These are phyloP conservation scores for Fragaria nilgerrensis DNA, from an alignment of 306 rosid species.

Conservation along the genomic window DNA sequence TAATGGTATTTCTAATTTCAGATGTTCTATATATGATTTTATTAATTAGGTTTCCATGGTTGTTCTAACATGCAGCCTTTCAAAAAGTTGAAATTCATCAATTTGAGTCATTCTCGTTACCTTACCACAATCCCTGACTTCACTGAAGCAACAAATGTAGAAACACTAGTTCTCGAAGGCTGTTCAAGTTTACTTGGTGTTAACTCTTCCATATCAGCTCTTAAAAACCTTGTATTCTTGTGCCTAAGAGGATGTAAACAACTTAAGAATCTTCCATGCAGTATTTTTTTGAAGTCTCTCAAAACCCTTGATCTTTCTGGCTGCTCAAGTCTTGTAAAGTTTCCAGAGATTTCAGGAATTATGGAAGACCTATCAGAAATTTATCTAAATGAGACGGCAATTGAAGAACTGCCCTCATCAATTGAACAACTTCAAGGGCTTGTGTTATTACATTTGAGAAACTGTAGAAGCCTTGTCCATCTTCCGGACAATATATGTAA, in stretches of 20 bases:
- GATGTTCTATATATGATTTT: no score
- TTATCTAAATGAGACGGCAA: background rate
- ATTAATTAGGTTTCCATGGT: background rate
- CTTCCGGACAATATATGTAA: background rate
- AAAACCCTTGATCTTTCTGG: background rate
- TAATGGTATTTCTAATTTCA: no score
- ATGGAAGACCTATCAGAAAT: slow-evolving; percentile 15
- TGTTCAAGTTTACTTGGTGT: slow-evolving; percentile 11
- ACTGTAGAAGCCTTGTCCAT: background rate
- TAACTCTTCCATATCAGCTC: slow-evolving; percentile 8
- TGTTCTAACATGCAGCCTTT: slow-evolving; percentile 8
- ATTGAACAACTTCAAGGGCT: background rate
- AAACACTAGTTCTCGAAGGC: background rate
- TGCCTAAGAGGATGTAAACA: background rate
- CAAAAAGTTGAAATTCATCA: background rate
- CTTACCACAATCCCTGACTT: slow-evolving; percentile 18
- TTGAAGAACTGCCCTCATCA: background rate
- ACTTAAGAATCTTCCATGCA: background rate
- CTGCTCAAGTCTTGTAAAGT: background rate
- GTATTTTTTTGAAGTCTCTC: background rate
- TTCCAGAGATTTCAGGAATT: slow-evolving; percentile 17
- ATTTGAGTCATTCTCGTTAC: slow-evolving; percentile 1
- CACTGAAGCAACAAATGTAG: slow-evolving; percentile 12
- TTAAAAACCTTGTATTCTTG: background rate
- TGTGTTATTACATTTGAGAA: background rate